Conservation (phyloP, 106 monocot genomes). For the Platanthera guangdongensis region DNA sequence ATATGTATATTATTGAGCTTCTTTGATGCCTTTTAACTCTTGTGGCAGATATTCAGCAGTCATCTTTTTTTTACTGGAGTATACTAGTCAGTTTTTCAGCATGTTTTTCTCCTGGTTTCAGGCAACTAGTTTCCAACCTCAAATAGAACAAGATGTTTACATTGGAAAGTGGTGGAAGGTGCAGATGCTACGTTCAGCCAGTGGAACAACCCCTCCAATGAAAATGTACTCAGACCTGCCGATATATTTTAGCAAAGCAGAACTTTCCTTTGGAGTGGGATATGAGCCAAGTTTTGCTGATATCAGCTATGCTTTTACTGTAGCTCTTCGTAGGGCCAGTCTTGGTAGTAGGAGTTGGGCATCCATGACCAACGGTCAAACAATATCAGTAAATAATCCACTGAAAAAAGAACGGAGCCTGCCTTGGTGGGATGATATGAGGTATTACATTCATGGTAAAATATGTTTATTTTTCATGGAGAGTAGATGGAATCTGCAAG, state of each 20-base stretch:
- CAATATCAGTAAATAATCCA: slow-evolving; percentile 19
- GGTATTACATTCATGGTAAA: slow-evolving; percentile 94
- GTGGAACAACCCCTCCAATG: slow-evolving; percentile 92
- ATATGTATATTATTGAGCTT: neutral
- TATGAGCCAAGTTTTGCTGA: slow-evolving; percentile 95
- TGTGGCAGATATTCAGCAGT: slow-evolving; percentile 1
- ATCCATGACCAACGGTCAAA: neutral
- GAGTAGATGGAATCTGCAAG: slow-evolving; percentile 70
- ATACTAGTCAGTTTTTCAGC: neutral
- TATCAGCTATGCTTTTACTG: slow-evolving; percentile 94
- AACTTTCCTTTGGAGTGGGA: slow-evolving; percentile 91
- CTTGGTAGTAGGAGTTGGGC: slow-evolving; percentile 41
- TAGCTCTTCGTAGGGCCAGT: slow-evolving; percentile 86
- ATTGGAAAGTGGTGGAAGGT: slow-evolving; percentile 94
- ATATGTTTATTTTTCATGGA: slow-evolving; percentile 52
- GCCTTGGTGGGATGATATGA: slow-evolving; percentile 99
- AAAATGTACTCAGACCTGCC: slow-evolving; percentile 81
- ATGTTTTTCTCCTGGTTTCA: slow-evolving; percentile 27
- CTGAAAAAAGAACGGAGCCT: slow-evolving; percentile 87
- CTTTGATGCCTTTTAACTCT: neutral
- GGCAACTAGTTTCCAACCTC: slow-evolving; percentile 97
- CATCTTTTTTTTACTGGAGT: neutral
- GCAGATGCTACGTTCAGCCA: slow-evolving; percentile 79
- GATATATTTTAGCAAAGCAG: slow-evolving; percentile 67
- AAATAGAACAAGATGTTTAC: slow-evolving; percentile 84